phyloP scores from a whole-genome alignment of 345 rosid genomes.

The Aegle marmelos region DNA sequence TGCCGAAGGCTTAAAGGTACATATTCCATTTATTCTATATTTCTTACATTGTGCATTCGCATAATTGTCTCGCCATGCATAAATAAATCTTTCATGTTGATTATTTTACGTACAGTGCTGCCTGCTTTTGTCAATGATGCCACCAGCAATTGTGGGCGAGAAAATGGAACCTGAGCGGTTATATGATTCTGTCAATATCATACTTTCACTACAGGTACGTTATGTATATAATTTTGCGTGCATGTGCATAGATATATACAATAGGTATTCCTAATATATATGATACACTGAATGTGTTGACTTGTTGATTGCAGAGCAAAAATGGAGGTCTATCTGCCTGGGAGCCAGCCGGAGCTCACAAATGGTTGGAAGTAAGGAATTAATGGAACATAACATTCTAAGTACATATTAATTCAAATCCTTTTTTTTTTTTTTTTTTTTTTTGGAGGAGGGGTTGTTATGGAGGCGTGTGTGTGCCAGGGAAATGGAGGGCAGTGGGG shows the following conservation, averaged over 20 bases:
- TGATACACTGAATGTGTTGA: too few relatives aligned
- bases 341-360: conserved; percentile 37
- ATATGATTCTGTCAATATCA: conserved; percentile 40
- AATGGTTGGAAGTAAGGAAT: conserved; percentile 28
- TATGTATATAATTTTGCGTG: too few relatives aligned
- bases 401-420: too few relatives aligned
- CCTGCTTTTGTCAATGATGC: conserved; percentile 33
- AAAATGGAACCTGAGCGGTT: conserved; percentile 29
- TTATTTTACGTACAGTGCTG: conserved; percentile 24
- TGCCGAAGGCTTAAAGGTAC: conserved; percentile 7
- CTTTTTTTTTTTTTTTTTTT: too few relatives aligned
- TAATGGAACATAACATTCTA: background rate
- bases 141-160: conserved; percentile 33
- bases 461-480: too few relatives aligned
- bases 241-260: too few relatives aligned
- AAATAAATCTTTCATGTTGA: too few relatives aligned
- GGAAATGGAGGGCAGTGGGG: too few relatives aligned
- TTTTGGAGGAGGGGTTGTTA: too few relatives aligned
- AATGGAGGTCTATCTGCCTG: conserved; percentile 47
- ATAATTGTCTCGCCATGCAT: background rate
- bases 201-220: conserved; percentile 39
- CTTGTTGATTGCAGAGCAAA: conserved; percentile 20
- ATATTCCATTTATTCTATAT: background rate
- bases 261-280: too few relatives aligned
- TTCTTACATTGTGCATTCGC: too few relatives aligned